Base-by-base conservation (phyloP, 2,329 filamentous ascomycete species). In the Alternaria alternata region DNA sequence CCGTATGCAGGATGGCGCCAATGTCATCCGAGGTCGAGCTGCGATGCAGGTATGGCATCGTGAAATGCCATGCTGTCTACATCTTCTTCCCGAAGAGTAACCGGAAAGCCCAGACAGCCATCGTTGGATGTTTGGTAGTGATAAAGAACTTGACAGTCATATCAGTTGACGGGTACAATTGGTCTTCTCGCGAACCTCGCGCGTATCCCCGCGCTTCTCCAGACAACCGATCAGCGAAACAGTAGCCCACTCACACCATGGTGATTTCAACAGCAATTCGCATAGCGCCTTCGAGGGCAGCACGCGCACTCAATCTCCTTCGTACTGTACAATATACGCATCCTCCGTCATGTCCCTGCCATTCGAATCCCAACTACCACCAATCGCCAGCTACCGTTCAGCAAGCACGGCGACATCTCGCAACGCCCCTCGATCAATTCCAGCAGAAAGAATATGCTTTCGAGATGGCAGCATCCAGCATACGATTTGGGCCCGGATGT, bases 381-480 rank as follows among this genome's bases (percentile, higher is more conserved):
- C 69, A 69, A 39, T 71, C 68, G 30, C 72, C 71, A 5, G 69
- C 65, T 2, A 78, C 83, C 6, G 75, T 84, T 42, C 70, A 75
- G 12, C 85, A 86, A 80, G 85, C 85, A 39, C 84, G 84, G 41
- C 81, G 87, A 41, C 83, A 86, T 61, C 81, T 94, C 61, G 93
- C 92, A n/a, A 94, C 92, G 0, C 92, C 94, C 0, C 81, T 91
- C 28, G 89, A 93, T 71, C 81, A 85, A 8, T 85, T 87, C 3
- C 86, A 88, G 65, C 87, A 93, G 73, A 97, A 96, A 78, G 95
- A 99, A 78, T 99, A 99, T 81, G 95, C 95, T 14, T 99, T 99
- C 76, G 95, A 99, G 79, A 96, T 99, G 94, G 95, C 95, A 0
- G 93, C 95, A 1, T 96, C 92, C 1, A 92, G 91, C 28, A 97